These are phyloP conservation scores for Globisporangium spinosum DNA, from an alignment of 352 stramenopile species.

Conservation along the genomic window DNA sequence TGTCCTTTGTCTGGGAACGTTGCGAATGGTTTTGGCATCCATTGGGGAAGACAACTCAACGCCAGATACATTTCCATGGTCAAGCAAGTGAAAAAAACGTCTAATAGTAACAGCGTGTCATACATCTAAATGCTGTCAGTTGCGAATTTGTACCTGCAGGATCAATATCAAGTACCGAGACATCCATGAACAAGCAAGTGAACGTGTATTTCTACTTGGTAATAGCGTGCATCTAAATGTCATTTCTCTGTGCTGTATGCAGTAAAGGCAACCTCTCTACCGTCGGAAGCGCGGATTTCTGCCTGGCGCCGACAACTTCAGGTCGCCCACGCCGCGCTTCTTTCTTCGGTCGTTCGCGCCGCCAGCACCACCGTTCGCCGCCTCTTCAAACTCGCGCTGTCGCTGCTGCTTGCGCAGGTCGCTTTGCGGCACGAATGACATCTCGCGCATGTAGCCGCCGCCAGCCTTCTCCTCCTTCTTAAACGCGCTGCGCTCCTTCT, in stretches of 20 bases:
- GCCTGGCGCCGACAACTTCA: constrained; percentile 56
- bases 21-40: background rate
- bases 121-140: background rate
- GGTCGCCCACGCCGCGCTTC: constrained; percentile 75
- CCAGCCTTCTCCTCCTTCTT: constrained; percentile 77
- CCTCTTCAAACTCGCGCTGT: constrained; percentile 26
- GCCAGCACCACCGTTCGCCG: constrained; percentile 17
- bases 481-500: constrained; percentile 75
- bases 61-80: too few species aligned
- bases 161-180: background rate
- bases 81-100: too few species aligned
- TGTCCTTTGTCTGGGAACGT: background rate
- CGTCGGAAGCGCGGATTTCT: constrained; percentile 52
- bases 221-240: background rate
- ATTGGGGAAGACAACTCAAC: too few species aligned
- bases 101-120: too few species aligned
- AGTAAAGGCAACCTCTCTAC: constrained; percentile 28
- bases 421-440: constrained; percentile 71
- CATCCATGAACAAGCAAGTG: background rate
- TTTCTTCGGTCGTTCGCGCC: constrained; percentile 48
- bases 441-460: constrained; percentile 80
- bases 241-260: background rate
- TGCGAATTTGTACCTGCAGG: background rate
- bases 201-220: background rate
- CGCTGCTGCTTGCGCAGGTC: constrained; percentile 61